Percentiles rank a stretch among this genome's conserved stretches.
These are phyloP conservation scores for Suillus subalutaceus DNA, from an alignment of 768 basidiomycete genomes.

Conservation along the genomic window DNA sequence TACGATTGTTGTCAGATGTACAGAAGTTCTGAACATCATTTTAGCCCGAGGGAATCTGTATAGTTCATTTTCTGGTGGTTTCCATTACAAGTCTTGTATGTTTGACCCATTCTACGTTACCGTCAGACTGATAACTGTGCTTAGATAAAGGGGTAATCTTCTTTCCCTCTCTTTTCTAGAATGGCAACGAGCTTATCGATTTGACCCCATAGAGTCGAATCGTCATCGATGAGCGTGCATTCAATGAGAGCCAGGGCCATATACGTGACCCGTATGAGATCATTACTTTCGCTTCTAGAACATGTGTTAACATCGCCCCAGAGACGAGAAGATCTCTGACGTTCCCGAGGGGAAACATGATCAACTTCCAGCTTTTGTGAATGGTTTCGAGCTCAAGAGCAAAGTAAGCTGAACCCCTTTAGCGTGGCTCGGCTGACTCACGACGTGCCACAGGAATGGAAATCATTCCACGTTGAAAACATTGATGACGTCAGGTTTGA, in stretches of 20 bases:
- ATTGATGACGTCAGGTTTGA: conserved; percentile 59
- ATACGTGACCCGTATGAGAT: background rate
- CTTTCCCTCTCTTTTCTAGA: conserved; percentile 49
- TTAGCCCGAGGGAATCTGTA: conserved; percentile 20
- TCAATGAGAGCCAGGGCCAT: too few relatives aligned
- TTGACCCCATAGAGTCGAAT: conserved; percentile 17
- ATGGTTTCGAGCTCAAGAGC: conserved; percentile 63
- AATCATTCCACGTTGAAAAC: conserved; percentile 57
- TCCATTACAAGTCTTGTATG: conserved; percentile 22
- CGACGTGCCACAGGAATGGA: conserved; percentile 41
- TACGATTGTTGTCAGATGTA: background rate
- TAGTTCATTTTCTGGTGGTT: conserved; percentile 12
- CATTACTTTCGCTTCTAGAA: background rate
- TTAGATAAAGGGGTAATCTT: conserved; percentile 19
- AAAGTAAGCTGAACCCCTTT: conserved; percentile 32
- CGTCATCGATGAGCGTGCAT: background rate
- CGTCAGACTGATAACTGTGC: background rate
- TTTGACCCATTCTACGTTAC: background rate
- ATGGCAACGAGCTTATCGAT: conserved; percentile 58
- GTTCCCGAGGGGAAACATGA: conserved; percentile 56
- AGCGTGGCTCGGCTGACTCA: background rate
- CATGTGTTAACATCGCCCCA: background rate
- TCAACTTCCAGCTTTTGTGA: conserved; percentile 56
- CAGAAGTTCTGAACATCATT: background rate
- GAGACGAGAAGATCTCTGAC: conserved; percentile 28